Evolutionary conservation across 148 eudicot species (phyloP), one percentile per base, ranked within the genome.

Genomic region (Fagopyrum esculentum): DNA sequence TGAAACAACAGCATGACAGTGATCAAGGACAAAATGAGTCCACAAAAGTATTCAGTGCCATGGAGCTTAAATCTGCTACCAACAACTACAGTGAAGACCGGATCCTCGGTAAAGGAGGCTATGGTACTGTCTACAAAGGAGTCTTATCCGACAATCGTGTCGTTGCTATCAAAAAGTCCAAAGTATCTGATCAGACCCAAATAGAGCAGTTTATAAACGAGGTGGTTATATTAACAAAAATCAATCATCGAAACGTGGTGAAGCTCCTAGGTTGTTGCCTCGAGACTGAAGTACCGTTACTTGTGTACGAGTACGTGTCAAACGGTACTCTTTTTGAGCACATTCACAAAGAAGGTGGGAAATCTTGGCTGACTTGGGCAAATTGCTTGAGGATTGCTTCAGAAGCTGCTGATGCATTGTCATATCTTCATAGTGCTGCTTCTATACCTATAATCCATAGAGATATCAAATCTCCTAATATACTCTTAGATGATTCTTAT

Each of bases 1-100:
- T 63, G 75, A 30, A 64, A 49, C 75, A 63, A 59, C 35, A 29
- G 77, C 83, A 8, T 8, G 13, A 26, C 2, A 43, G 45, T 13
- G 69, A 64, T 35, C 40, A 35, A 64, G 45, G 11, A 16, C 29
- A 35, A 35, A 35, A 35, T 35, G 40, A 35, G 40, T 35, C 40
- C 40, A 35, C 45, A 1, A 64, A 64, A 12, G 29, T 64, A 64
- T 64, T 64, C 40, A 64, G n/a, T 11, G 11, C 6, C 3, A 43
- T 22, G 15, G 40, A 64, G 15, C 29, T 64, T 6, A 64, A 40
- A 9, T 40, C 35, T 6, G 69, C 69, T 9, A 64, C 69, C 12
- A 64, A 64, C 4, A 64, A 64, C 45, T 64, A 22, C 44, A 29
- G 13, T 9, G 45, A 64, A 9, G 69, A 64, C 29, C 69, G 16